phyloP scores from a whole-genome alignment of 768 basidiomycete genomes.

The Paxillus rubicundulus region DNA sequence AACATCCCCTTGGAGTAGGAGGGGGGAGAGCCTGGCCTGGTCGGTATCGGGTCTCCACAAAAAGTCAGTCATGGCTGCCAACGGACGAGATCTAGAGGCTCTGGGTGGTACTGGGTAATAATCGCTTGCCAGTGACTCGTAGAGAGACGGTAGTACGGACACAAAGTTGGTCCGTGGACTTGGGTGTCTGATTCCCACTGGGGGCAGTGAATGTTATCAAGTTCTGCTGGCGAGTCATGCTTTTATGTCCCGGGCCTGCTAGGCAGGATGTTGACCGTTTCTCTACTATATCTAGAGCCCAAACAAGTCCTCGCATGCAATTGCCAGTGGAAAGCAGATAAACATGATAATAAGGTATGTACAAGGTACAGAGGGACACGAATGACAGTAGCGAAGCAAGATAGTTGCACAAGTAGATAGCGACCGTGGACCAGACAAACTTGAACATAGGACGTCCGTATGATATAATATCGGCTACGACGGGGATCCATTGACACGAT shows the following conservation, averaged over 20 bases:
- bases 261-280: too few relatives aligned
- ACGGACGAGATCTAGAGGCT: too few relatives aligned
- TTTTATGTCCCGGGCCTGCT: too few relatives aligned
- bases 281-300: too few relatives aligned
- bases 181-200: too few relatives aligned
- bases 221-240: too few relatives aligned
- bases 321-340: constrained; percentile 24
- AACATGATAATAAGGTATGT: constrained; percentile 38
- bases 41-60: constrained; percentile 44
- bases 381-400: constrained; percentile 20
- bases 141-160: too few relatives aligned
- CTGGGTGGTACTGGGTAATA: not conserved
- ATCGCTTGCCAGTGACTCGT: too few relatives aligned
- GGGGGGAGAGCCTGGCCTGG: constrained; percentile 20
- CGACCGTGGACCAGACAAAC: not conserved
- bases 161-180: too few relatives aligned
- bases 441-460: constrained; percentile 5
- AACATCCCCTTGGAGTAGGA: constrained; percentile 30
- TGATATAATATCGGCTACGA: constrained; percentile 17
- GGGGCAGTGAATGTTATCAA: too few relatives aligned
- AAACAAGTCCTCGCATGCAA: not conserved
- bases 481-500: constrained; percentile 37
- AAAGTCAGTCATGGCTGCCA: constrained; percentile 6
- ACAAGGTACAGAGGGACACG: constrained; percentile 28
- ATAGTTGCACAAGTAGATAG: constrained; percentile 16